phyloP scores from a whole-genome alignment of 176 grass and related monocot genomes.

The Triticum urartu region DNA sequence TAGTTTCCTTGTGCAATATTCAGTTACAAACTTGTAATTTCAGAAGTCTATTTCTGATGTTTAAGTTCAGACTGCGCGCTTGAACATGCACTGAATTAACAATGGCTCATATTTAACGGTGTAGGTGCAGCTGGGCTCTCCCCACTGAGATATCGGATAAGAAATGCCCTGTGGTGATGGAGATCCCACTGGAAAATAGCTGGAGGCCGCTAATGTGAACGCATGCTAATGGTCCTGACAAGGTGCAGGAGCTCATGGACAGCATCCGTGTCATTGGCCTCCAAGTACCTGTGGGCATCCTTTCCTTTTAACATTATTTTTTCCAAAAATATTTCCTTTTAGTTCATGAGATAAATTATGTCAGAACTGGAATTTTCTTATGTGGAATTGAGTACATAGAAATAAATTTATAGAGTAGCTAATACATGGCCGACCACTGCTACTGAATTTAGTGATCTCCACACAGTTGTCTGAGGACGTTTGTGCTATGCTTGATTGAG shows the following conservation, averaged over 20 bases:
- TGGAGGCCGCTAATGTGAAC: conserved; percentile 15
- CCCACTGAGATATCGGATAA: conserved; percentile 37
- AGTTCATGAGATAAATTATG: conserved; percentile 9
- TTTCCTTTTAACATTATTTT: conserved; percentile 17
- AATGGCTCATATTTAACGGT: neutral
- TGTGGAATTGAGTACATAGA: too few relatives aligned
- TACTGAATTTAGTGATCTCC: neutral
- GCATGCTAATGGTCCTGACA: conserved; percentile 73
- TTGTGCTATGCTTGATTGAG: neutral
- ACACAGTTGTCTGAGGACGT: neutral
- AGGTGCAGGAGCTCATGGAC: conserved; percentile 89
- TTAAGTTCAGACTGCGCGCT: neutral
- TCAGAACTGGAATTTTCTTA: neutral
- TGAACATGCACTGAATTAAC: neutral
- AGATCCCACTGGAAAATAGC: conserved; percentile 77
- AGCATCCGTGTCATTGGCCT: conserved; percentile 80
- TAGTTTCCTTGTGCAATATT: neutral
- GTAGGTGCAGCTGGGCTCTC: conserved; percentile 30
- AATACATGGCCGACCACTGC: neutral
- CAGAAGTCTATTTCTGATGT: neutral
- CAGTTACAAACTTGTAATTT: neutral
- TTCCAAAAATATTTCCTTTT: neutral
- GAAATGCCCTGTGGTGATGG: conserved; percentile 66
- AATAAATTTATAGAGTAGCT: too few relatives aligned
- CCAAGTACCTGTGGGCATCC: conserved; percentile 69